Conservation (phyloP, 306 rosid species). For the Herpetospermum pedunculosum region DNA sequence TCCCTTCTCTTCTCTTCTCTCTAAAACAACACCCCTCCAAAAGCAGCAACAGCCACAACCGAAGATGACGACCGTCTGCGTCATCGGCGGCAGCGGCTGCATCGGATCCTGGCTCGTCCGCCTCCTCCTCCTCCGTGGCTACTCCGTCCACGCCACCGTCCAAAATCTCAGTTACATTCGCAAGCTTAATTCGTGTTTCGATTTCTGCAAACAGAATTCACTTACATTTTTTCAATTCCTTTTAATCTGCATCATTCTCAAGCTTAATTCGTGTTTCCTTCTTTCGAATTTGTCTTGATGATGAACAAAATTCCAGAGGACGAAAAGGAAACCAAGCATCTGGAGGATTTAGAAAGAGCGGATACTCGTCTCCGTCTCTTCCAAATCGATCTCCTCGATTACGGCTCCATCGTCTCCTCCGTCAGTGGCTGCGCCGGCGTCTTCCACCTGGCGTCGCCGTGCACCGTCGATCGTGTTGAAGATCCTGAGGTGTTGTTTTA, state of each 20-base stretch:
- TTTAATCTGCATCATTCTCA: too few relatives aligned
- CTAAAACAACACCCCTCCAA: too few relatives aligned
- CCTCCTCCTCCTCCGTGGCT: constrained; percentile 71
- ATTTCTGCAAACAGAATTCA: too few relatives aligned
- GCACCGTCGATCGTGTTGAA: constrained; percentile 47
- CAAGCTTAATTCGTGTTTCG: too few relatives aligned
- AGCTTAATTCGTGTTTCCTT: neutral
- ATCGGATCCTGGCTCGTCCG: constrained; percentile 80
- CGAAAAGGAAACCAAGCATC: constrained; percentile 66
- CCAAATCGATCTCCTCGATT: constrained; percentile 75
- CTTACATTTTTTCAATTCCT: too few relatives aligned
- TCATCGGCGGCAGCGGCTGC: constrained; percentile 81
- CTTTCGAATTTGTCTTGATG: too few relatives aligned
- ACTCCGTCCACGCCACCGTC: constrained; percentile 77
- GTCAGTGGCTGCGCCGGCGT: constrained; percentile 62
- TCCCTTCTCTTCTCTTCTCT: too few relatives aligned
- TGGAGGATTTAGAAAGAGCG: constrained; percentile 47
- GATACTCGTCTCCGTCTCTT: constrained; percentile 48
- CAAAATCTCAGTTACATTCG: constrained; percentile 52
- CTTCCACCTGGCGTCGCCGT: constrained; percentile 88
- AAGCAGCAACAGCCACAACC: too few relatives aligned
- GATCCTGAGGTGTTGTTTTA: constrained; percentile 83
- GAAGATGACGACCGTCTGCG: too few relatives aligned
- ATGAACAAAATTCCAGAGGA: too few relatives aligned
- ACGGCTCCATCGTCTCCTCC: constrained; percentile 40